These are phyloP conservation scores for Solanum etuberosum DNA, from an alignment of 257 asterid species.

Conservation along the genomic window DNA sequence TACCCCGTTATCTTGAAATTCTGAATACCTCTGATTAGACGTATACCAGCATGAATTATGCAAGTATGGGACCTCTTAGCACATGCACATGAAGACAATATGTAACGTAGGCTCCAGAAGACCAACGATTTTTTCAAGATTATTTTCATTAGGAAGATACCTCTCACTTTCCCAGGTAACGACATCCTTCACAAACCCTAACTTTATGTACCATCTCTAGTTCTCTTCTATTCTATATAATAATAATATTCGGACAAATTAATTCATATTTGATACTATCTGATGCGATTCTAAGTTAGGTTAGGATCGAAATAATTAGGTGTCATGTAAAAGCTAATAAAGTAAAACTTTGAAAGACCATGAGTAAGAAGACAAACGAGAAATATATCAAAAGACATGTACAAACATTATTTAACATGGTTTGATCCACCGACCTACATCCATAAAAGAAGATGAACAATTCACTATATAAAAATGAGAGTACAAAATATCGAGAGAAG, in stretches of 20 bases:
- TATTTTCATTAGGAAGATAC: background rate
- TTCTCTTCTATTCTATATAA: background rate
- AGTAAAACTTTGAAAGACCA: no score
- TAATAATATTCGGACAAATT: background rate
- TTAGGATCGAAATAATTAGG: no score
- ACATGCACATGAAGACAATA: background rate
- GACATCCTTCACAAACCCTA: background rate
- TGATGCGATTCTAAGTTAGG: no score
- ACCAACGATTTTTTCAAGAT: background rate
- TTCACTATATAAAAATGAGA: no score
- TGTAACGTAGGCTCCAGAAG: background rate
- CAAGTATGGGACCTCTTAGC: background rate
- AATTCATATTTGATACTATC: background rate
- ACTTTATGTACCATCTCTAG: background rate
- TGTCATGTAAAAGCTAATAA: no score
- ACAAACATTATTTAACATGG: no score
- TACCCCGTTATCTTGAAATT: fast-evolving
- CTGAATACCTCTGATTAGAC: background rate
- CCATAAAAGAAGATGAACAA: no score
- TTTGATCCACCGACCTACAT: no score
- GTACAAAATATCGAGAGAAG: no score
- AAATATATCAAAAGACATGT: no score
- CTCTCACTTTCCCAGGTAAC: background rate
- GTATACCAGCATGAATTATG: background rate
- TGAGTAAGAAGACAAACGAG: no score